Conservation (phyloP, 2,329 filamentous ascomycete species). For the Penicillium oxalicum region DNA sequence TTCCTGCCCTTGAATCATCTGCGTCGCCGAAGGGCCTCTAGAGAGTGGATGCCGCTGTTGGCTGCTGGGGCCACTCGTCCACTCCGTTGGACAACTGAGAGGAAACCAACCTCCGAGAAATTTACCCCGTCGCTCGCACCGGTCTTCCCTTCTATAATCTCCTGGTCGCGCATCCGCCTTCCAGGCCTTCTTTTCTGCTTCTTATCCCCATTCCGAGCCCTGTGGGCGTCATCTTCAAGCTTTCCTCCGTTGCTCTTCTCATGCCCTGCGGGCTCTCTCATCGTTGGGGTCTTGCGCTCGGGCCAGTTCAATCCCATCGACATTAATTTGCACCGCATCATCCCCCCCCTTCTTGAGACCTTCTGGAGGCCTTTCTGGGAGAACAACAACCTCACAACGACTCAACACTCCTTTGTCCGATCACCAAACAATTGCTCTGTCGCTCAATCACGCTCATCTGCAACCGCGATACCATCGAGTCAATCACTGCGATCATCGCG, state of each 20-base stretch:
- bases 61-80: slow-evolving; percentile 10
- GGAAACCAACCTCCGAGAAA: slow-evolving; percentile 13
- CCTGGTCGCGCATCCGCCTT: background rate
- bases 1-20: slow-evolving; percentile 21
- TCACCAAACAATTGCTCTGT: too few species aligned
- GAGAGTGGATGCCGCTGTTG: slow-evolving; percentile 1
- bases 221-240: slow-evolving; percentile 4
- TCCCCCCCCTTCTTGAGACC: slow-evolving; percentile 8
- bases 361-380: slow-evolving; percentile 10
- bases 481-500: slow-evolving; percentile 8
- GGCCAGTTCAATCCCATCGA: background rate
- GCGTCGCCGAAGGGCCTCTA: slow-evolving; percentile 3
- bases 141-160: slow-evolving; percentile 9
- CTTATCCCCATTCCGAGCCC: slow-evolving; percentile 11
- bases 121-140: slow-evolving; percentile 11
- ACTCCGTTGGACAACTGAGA: slow-evolving; percentile 6
- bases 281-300: slow-evolving; percentile 6
- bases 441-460: too few species aligned
- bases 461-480: too few species aligned
- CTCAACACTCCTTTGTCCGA: slow-evolving; percentile 14
- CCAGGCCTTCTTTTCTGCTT: background rate
- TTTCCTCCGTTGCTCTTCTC: slow-evolving; percentile 8
- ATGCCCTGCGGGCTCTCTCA: slow-evolving; percentile 6
- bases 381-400: slow-evolving; percentile 17
- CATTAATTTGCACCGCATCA: background rate